Percentiles rank a stretch among this genome's conserved stretches.
phyloP scores from a whole-genome alignment of 495 filamentous ascomycete genomes.

The Penicillium verhagenii region DNA sequence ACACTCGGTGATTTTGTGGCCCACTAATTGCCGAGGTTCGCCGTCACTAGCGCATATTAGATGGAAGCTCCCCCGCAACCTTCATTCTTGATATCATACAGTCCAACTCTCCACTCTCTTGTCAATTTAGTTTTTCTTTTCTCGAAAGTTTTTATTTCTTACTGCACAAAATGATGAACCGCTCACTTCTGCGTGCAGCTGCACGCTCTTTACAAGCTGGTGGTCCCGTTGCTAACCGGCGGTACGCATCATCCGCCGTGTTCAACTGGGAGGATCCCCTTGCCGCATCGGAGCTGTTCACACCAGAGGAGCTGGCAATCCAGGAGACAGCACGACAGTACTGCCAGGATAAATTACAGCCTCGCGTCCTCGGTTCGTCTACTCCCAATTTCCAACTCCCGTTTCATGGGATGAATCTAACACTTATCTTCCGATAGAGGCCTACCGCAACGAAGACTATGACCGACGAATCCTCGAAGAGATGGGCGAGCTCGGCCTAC shows the following conservation, averaged over 20 bases:
- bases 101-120: background rate
- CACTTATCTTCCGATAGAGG: slow-evolving; percentile 56
- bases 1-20: slow-evolving; percentile 10
- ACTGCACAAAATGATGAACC: slow-evolving; percentile 32
- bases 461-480: slow-evolving; percentile 85
- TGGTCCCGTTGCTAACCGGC: slow-evolving; percentile 24
- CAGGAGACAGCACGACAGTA: slow-evolving; percentile 86
- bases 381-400: background rate
- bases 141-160: background rate
- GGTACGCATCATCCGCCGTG: slow-evolving; percentile 52
- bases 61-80: slow-evolving; percentile 29
- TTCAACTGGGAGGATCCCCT: slow-evolving; percentile 97
- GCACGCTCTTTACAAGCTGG: slow-evolving; percentile 34
- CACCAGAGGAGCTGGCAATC: slow-evolving; percentile 87
- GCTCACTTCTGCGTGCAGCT: slow-evolving; percentile 36
- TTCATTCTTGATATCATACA: background rate
- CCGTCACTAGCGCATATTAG: slow-evolving; percentile 28
- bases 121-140: slow-evolving; percentile 5
- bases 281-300: slow-evolving; percentile 66
- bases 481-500: slow-evolving; percentile 92
- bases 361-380: slow-evolving; percentile 79
- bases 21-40: slow-evolving; percentile 29
- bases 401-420: background rate
- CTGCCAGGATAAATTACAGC: slow-evolving; percentile 84
- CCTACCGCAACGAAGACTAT: slow-evolving; percentile 91